Percentiles rank a stretch among this genome's conserved stretches.
These are phyloP conservation scores for Lentinus polychrous DNA, from an alignment of 1,284 basidiomycete genomes.

Conservation along the genomic window DNA sequence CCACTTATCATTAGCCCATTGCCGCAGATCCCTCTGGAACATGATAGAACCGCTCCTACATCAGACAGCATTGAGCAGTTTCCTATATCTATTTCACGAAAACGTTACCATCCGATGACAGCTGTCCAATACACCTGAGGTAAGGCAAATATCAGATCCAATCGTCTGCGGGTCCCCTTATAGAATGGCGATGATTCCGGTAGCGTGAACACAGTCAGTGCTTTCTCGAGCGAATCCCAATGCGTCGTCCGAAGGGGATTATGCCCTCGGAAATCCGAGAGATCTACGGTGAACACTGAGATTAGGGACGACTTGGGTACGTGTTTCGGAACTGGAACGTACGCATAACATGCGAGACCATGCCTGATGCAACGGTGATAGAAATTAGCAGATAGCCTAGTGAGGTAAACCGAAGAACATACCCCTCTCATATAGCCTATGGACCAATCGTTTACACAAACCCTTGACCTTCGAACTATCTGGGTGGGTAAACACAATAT, in stretches of 20 bases:
- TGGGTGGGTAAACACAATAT: constrained; percentile 71
- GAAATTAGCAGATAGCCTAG: not conserved
- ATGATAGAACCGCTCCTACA: constrained; percentile 73
- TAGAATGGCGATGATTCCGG: constrained; percentile 29
- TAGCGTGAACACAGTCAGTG: constrained; percentile 59
- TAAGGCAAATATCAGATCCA: constrained; percentile 71
- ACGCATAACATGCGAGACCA: constrained; percentile 68
- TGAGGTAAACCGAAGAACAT: too few species aligned
- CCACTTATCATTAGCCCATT: constrained; percentile 63
- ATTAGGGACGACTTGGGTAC: not conserved
- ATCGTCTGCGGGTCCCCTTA: constrained; percentile 42
- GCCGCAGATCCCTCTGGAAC: constrained; percentile 74
- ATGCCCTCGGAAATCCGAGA: constrained; percentile 50
- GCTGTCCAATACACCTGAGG: constrained; percentile 72
- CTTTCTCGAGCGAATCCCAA: constrained; percentile 67
- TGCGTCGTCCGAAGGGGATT: constrained; percentile 46
- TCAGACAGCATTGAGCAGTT: not conserved
- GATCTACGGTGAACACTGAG: constrained; percentile 28
- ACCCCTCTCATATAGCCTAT: constrained; percentile 49
- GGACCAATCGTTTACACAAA: constrained; percentile 44
- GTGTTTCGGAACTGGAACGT: constrained; percentile 18
- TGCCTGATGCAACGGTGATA: constrained; percentile 29
- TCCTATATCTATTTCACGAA: not conserved
- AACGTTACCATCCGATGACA: constrained; percentile 62
- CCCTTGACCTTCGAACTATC: constrained; percentile 40